Evolutionary conservation across 2,329 filamentous ascomycete genomes (phyloP).

Genomic region (Sclerotinia minor): DNA sequence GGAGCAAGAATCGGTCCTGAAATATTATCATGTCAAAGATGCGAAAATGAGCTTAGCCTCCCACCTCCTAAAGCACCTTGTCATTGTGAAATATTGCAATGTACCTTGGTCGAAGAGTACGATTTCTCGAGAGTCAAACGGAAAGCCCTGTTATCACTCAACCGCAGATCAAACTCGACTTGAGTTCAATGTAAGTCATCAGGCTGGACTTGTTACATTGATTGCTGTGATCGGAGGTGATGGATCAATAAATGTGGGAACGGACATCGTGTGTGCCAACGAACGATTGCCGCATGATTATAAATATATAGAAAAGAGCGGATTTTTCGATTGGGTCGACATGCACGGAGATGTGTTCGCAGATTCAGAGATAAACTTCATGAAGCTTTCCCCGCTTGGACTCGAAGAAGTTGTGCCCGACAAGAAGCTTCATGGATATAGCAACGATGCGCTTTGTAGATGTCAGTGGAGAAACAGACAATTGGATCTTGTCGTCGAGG

Average conservation of each 20-base stretch:
- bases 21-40: conserved; percentile 67
- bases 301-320: conserved; percentile 55
- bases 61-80: conserved; percentile 71
- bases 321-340: conserved; percentile 68
- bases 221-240: conserved; percentile 49
- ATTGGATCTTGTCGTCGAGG: conserved; percentile 28
- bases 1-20: conserved; percentile 59
- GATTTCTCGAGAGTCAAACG: conserved; percentile 55
- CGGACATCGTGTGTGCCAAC: conserved; percentile 73
- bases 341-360: conserved; percentile 72
- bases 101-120: conserved; percentile 61
- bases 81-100: conserved; percentile 58
- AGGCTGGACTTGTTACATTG: conserved; percentile 71
- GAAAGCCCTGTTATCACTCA: conserved; percentile 47
- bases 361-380: conserved; percentile 58
- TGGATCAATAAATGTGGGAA: conserved; percentile 56
- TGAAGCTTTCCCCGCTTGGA: conserved; percentile 49
- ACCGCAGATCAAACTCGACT: conserved; percentile 34
- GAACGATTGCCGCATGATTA: conserved; percentile 67
- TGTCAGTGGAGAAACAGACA: conserved; percentile 34
- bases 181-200: conserved; percentile 77
- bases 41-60: conserved; percentile 74
- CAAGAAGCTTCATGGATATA: conserved; percentile 26
- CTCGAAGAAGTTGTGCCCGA: conserved; percentile 26
- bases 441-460: conserved; percentile 34